Conservation (phyloP, 2,329 filamentous ascomycete genomes). For the Diaporthe sp. region DNA sequence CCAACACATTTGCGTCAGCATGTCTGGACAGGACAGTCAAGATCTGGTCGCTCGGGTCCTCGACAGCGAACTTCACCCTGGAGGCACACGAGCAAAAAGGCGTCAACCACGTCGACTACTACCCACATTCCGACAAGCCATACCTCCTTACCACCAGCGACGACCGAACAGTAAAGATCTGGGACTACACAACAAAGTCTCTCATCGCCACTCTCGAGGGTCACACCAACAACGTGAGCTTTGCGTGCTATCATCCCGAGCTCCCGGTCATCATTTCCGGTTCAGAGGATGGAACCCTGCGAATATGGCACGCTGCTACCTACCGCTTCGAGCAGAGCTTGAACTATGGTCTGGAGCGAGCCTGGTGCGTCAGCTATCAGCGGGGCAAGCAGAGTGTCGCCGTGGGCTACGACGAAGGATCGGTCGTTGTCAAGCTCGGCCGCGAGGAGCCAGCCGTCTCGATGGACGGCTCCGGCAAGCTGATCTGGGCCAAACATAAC, state of each 20-base stretch:
- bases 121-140: conserved; percentile 79
- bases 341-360: conserved; percentile 94
- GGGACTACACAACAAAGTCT: conserved; percentile 99
- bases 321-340: conserved; percentile 96
- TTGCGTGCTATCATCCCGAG: conserved; percentile 97
- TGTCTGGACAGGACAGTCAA: conserved; percentile 97
- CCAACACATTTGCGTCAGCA: conserved; percentile 90
- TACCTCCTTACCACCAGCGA: conserved; percentile 82
- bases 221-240: conserved; percentile 97
- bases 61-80: conserved; percentile 95
- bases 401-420: conserved; percentile 97
- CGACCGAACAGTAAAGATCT: conserved; percentile 90
- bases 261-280: conserved; percentile 97
- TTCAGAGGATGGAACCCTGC: conserved; percentile 96
- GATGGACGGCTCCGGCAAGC: conserved; percentile 96
- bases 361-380: conserved; percentile 98
- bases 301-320: conserved; percentile 99
- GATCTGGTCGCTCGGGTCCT: conserved; percentile 95
- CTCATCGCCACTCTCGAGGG: conserved; percentile 96
- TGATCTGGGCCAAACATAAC: conserved; percentile 96
- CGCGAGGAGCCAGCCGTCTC: conserved; percentile 97
- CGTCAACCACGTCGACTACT: conserved; percentile 97
- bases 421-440: conserved; percentile 97
- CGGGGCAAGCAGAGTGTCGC: conserved; percentile 94
- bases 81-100: conserved; percentile 98